Evolutionary conservation across 805 yeast genomes (phyloP), one percentile per base, ranked within the genome.

Genomic region (Yarrowia porcina): DNA sequence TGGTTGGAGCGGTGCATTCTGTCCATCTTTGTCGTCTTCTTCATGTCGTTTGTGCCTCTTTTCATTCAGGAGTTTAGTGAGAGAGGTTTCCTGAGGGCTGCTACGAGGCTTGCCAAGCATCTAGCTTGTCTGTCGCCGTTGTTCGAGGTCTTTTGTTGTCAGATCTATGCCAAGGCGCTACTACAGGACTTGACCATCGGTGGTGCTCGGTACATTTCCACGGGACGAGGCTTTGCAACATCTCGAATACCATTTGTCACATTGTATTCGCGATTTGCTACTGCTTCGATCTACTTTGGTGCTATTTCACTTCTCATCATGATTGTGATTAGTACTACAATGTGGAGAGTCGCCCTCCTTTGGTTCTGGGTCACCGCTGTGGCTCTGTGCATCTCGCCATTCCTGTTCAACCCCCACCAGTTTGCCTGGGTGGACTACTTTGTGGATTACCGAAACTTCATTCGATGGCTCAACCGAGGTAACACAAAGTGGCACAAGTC

Each of bases 291-390:
- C 45, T 85, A 87, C 69, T 83, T 83, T 75, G 92, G 90, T 1
- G 79, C 82, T 1, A 71, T 79, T 2, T 78, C 83, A 25, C 74
- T 83, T 42, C 67, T 82, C 63, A 70, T 86, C 66, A 77, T 88
- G 44, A 67, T 85, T 4, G 86, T 82, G 68, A 78, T 84, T 41
- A 81, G 89, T 2, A 68, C 83, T 13, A 75, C 84, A 0, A 82
- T 85, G 80, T 88, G 92, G 91, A 81, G 88, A 78, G 85, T 94
- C 25, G 87, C 96, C 47, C 80, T 90, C 67, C 77, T 91, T 64
- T 91, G 97, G 96, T 91, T 91, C 82, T 91, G 97, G 97, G 86
- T 91, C 63, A 87, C 96, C 13, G 80, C 89, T 66, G 81, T 90
- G 28, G 86, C 97, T 1, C 80, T 92, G 71, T 82, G 90, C 78